A percentile compares a stretch with the other conserved stretches of the same genome.
These are phyloP conservation scores for Glutinoglossum americanum DNA, from an alignment of 495 filamentous ascomycete species.

Conservation along the genomic window DNA sequence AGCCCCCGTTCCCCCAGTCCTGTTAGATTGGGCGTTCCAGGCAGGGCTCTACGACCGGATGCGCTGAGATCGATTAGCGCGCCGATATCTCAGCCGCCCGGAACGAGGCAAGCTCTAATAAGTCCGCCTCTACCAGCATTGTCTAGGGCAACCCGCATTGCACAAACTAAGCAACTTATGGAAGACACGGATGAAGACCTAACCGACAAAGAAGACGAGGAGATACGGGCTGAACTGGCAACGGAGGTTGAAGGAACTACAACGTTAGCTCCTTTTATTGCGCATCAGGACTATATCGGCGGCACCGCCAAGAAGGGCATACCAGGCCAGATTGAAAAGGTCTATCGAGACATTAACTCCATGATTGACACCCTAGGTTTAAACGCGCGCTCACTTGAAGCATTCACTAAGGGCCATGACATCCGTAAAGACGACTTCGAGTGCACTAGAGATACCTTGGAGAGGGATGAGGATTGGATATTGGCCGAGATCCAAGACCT, in stretches of 20 bases:
- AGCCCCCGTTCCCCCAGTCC: slow-evolving; percentile 67
- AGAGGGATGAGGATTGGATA: slow-evolving; percentile 41
- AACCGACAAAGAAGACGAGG: slow-evolving; percentile 34
- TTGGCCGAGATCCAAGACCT: slow-evolving; percentile 50
- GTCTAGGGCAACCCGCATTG: neutral
- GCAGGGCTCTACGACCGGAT: slow-evolving; percentile 17
- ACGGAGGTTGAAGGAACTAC: slow-evolving; percentile 28
- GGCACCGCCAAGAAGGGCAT: slow-evolving; percentile 37
- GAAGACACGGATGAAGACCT: slow-evolving; percentile 21
- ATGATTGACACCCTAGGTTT: slow-evolving; percentile 89
- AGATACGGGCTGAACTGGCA: slow-evolving; percentile 33
- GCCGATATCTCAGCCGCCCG: slow-evolving; percentile 12
- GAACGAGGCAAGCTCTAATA: slow-evolving; percentile 7
- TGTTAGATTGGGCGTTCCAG: slow-evolving; percentile 25
- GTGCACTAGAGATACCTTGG: slow-evolving; percentile 34
- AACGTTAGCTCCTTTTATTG: slow-evolving; percentile 39
- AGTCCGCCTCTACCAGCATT: slow-evolving; percentile 9
- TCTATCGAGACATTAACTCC: slow-evolving; percentile 84
- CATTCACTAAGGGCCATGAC: slow-evolving; percentile 45
- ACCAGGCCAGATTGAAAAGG: slow-evolving; percentile 57
- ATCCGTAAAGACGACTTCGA: slow-evolving; percentile 25
- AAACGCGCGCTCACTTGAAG: slow-evolving; percentile 53
- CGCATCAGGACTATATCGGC: slow-evolving; percentile 44
- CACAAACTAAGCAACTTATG: slow-evolving; percentile 18
- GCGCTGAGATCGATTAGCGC: slow-evolving; percentile 33